A percentile compares a stretch with the other conserved stretches of the same genome.
Conservation (phyloP, 2,329 filamentous ascomycete species). For the Pseudocercospora fuligena region DNA sequence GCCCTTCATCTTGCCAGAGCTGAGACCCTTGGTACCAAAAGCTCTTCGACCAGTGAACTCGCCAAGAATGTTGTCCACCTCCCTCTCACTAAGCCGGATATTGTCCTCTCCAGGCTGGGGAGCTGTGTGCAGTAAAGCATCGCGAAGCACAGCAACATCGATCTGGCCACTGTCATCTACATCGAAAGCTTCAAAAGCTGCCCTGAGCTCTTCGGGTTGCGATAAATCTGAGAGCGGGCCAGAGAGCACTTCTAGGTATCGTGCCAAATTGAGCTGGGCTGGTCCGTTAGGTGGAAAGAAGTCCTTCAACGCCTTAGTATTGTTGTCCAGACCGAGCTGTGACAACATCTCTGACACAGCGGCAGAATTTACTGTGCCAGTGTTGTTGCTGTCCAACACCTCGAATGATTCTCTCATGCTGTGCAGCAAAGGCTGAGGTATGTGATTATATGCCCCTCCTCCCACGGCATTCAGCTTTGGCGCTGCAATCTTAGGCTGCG, state of each 20-base stretch:
- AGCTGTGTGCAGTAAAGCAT: slow-evolving; percentile 80
- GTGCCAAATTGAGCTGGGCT: slow-evolving; percentile 79
- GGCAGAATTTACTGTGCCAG: slow-evolving; percentile 78
- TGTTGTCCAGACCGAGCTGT: slow-evolving; percentile 80
- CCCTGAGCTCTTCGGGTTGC: slow-evolving; percentile 77
- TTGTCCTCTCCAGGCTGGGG: slow-evolving; percentile 70
- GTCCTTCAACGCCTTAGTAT: slow-evolving; percentile 69
- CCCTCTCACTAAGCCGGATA: slow-evolving; percentile 65
- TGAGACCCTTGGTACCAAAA: slow-evolving; percentile 67
- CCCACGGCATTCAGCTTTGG: slow-evolving; percentile 28
- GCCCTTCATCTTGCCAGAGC: slow-evolving; percentile 60
- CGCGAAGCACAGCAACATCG: slow-evolving; percentile 78
- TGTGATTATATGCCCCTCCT: slow-evolving; percentile 60
- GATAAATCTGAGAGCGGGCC: slow-evolving; percentile 75
- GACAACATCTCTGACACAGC: slow-evolving; percentile 87
- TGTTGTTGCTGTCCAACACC: slow-evolving; percentile 87
- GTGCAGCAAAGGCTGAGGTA: slow-evolving; percentile 82
- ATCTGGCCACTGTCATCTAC: slow-evolving; percentile 94
- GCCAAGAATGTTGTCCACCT: slow-evolving; percentile 85
- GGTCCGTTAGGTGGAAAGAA: slow-evolving; percentile 75
- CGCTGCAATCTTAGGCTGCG: slow-evolving; percentile 17
- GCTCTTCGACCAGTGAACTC: slow-evolving; percentile 84
- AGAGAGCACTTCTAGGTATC: slow-evolving; percentile 83
- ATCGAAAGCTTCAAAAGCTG: slow-evolving; percentile 93
- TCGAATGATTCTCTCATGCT: slow-evolving; percentile 92